phyloP scores from a whole-genome alignment of 73 alveolate species.

The Paramecium caudatum region DNA sequence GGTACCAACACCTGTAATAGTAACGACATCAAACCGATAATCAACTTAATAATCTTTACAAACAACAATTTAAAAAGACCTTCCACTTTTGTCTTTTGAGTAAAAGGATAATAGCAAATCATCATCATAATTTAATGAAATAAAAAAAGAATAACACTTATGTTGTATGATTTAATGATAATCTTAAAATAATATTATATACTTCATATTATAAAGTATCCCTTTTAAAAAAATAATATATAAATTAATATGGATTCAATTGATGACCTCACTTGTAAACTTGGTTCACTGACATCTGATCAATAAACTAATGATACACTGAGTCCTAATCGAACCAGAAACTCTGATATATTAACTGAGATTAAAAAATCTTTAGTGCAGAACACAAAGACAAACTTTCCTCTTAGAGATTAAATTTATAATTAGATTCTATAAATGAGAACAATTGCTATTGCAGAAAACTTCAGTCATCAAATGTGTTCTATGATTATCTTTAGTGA shows the following conservation, averaged over 20 bases:
- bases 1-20: neutral
- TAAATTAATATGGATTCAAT: conserved; percentile 19
- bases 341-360: neutral
- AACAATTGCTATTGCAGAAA: neutral
- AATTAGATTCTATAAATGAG: neutral
- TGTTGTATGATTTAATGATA: conserved; percentile 53
- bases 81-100: conserved; percentile 28
- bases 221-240: conserved; percentile 6
- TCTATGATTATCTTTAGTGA: conserved; percentile 4
- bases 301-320: conserved; percentile 7
- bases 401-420: neutral
- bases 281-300: neutral
- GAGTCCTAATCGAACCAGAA: neutral
- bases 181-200: too few species aligned
- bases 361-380: neutral
- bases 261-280: conserved; percentile 52
- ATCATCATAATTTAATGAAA: neutral
- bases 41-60: neutral
- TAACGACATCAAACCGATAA: neutral
- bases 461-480: neutral
- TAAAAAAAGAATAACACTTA: conserved; percentile 12
- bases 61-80: neutral
- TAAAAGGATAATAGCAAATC: too few species aligned
- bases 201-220: too few species aligned
- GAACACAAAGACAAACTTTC: neutral